A percentile compares a stretch with the other conserved stretches of the same genome.
These are phyloP conservation scores for Limnomonas spitsbergensis DNA, from an alignment of 139 green algal genomes.

Conservation along the genomic window DNA sequence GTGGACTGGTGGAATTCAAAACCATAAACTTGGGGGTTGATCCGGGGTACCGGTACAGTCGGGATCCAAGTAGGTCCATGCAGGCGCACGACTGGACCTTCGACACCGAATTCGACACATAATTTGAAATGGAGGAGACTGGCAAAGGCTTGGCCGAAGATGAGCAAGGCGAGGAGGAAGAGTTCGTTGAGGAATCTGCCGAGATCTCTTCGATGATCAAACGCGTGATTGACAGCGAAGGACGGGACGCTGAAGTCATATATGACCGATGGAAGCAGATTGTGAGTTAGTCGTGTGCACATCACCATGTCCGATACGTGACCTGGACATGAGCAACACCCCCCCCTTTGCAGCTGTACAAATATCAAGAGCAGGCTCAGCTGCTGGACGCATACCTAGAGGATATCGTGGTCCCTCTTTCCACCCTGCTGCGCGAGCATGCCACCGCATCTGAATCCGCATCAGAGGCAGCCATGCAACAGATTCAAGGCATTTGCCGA, in stretches of 20 bases:
- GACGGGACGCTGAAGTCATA: neutral
- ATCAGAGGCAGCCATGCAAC: neutral
- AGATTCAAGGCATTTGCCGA: slow-evolving; percentile 35
- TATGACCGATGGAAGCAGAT: slow-evolving; percentile 23
- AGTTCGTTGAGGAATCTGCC: slow-evolving; percentile 19
- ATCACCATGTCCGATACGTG: too few relatives aligned
- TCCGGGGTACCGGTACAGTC: too few relatives aligned
- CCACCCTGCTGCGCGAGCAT: slow-evolving; percentile 55
- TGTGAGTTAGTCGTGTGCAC: slow-evolving; percentile 16
- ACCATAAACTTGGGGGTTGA: too few relatives aligned
- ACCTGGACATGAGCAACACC: too few relatives aligned
- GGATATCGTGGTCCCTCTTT: slow-evolving; percentile 68
- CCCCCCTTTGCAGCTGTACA: slow-evolving; percentile 73
- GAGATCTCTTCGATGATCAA: slow-evolving; percentile 18
- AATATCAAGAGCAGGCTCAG: slow-evolving; percentile 94
- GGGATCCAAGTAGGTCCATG: too few relatives aligned
- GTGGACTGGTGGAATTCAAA: too few relatives aligned
- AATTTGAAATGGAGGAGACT: neutral
- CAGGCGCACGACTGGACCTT: too few relatives aligned
- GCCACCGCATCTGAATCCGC: slow-evolving; percentile 21
- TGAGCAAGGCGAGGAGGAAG: neutral
- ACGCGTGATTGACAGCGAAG: slow-evolving; percentile 10
- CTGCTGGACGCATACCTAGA: slow-evolving; percentile 90
- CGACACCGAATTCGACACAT: too few relatives aligned
- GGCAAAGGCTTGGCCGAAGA: neutral